A percentile compares a stretch with the other conserved stretches of the same genome.
Evolutionary conservation across 192 early-diverging fungal species (phyloP).

Genomic region (Paraglomus brasilianum): DNA sequence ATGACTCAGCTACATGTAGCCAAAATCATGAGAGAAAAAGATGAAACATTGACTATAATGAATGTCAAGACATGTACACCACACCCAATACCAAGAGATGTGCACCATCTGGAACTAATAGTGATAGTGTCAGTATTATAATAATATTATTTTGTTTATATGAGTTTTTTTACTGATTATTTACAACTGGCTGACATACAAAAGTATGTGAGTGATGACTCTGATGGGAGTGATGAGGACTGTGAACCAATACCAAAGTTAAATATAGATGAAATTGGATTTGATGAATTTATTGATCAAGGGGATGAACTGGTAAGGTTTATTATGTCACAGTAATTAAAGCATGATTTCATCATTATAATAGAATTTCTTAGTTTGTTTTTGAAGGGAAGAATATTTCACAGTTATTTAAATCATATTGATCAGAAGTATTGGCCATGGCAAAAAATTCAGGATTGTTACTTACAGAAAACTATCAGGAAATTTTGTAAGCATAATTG

Average conservation of each 20-base stretch:
- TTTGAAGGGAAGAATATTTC: slow-evolving; percentile 22
- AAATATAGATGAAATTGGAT: slow-evolving; percentile 5
- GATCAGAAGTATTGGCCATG: slow-evolving; percentile 1
- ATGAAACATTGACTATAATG: no score
- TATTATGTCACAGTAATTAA: background rate
- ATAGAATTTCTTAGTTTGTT: slow-evolving; percentile 15
- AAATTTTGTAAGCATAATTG: slow-evolving; percentile 28
- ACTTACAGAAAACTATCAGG: slow-evolving; percentile 22
- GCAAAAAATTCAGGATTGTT: slow-evolving; percentile 24
- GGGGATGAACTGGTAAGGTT: slow-evolving; percentile 5
- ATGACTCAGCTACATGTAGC: no score
- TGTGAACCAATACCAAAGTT: slow-evolving; percentile 9
- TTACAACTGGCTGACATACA: no score
- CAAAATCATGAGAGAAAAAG: no score
- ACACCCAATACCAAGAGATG: no score
- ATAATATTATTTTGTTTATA: no score
- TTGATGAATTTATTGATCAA: slow-evolving; percentile 19
- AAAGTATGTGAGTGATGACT: background rate
- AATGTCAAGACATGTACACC: no score
- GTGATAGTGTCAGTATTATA: no score
- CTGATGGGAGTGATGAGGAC: slow-evolving; percentile 11
- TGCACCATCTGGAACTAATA: no score
- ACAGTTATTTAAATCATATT: slow-evolving; percentile 16
- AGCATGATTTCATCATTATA: slow-evolving; percentile 1
- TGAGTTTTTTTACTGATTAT: no score